These are phyloP conservation scores for Immersiporthe knoxdaviesiana DNA, from an alignment of 2,329 filamentous ascomycete genomes.

Conservation along the genomic window DNA sequence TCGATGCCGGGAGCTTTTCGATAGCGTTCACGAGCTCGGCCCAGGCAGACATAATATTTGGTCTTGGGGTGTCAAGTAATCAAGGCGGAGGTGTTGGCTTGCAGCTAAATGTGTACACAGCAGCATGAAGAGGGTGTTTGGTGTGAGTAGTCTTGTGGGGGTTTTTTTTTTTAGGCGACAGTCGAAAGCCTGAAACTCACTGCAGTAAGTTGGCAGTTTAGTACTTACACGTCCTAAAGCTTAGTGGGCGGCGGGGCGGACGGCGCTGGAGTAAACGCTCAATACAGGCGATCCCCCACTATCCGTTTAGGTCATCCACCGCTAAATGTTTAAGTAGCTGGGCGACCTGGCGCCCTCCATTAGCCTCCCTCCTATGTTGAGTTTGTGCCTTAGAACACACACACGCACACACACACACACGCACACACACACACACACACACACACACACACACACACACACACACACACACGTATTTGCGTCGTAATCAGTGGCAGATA, in stretches of 20 bases:
- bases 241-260: not conserved
- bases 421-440: too few relatives aligned
- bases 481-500: not conserved
- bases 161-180: not conserved
- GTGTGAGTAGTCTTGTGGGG: not conserved
- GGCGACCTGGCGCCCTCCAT: not conserved
- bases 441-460: too few relatives aligned
- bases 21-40: slow-evolving; percentile 7
- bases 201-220: not conserved
- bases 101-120: not conserved
- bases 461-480: too few relatives aligned
- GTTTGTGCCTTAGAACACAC: not conserved
- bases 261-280: not conserved
- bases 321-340: not conserved
- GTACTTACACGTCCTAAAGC: not conserved
- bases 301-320: not conserved
- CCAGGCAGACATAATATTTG: slow-evolving; percentile 18
- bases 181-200: not conserved
- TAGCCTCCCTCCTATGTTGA: not conserved
- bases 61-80: not conserved
- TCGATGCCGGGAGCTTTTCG: not conserved
- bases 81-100: not conserved
- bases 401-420: too few relatives aligned
- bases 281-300: not conserved
- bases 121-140: not conserved